phyloP scores from a whole-genome alignment of 345 rosid genomes.

The Salix suchowensis region DNA sequence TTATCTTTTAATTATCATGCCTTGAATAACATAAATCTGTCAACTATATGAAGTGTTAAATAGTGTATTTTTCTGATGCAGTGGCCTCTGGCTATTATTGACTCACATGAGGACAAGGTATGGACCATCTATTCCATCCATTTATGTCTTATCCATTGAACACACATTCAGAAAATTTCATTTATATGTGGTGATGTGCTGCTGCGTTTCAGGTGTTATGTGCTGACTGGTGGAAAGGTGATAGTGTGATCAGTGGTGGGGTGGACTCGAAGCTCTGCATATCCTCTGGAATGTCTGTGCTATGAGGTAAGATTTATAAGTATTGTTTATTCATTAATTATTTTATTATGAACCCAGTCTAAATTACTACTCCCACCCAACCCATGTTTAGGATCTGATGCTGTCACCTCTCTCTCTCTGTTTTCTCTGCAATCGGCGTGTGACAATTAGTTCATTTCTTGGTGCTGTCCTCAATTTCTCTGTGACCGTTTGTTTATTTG shows the following conservation, averaged over 20 bases:
- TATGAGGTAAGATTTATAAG: slow-evolving; percentile 38
- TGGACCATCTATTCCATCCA: neutral
- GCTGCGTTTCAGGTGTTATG: slow-evolving; percentile 59
- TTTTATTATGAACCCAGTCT: neutral
- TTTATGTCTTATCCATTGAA: neutral
- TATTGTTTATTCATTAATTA: neutral
- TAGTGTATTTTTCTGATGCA: slow-evolving; percentile 40
- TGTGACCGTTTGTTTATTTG: neutral
- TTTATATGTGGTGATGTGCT: neutral
- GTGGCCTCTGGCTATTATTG: slow-evolving; percentile 89
- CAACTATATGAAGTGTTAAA: neutral
- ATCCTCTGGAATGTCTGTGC: slow-evolving; percentile 52
- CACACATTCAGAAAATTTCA: neutral
- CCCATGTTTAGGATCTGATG: neutral
- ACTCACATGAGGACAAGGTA: slow-evolving; percentile 84
- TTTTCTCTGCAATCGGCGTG: neutral
- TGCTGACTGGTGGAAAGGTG: slow-evolving; percentile 96
- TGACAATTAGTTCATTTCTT: neutral
- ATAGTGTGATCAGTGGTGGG: slow-evolving; percentile 82
- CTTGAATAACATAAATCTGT: neutral
- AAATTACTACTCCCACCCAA: neutral
- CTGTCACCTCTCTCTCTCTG: neutral
- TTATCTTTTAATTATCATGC: neutral
- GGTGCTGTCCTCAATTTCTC: neutral
- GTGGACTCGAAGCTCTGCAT: slow-evolving; percentile 74